Evolutionary conservation across 768 basidiomycete species (phyloP).

Genomic region (Tylopilus sp.): DNA sequence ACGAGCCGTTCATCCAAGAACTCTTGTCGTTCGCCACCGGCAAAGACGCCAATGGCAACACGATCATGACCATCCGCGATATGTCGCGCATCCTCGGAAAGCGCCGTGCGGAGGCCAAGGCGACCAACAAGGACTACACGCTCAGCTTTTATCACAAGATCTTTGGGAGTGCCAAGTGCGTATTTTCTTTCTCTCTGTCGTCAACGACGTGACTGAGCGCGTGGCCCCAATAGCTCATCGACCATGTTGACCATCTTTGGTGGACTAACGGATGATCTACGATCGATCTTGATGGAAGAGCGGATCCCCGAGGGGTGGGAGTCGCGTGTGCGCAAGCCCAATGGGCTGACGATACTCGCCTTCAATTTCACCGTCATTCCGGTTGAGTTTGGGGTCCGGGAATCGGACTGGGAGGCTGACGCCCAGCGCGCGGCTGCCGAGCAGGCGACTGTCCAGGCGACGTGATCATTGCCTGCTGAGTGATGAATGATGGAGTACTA

Average conservation of each 20-base stretch:
- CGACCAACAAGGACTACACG: slow-evolving; percentile 56
- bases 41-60: slow-evolving; percentile 45
- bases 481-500: not conserved
- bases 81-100: slow-evolving; percentile 55
- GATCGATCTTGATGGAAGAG: slow-evolving; percentile 58
- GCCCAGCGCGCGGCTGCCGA: not conserved
- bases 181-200: not conserved
- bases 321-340: slow-evolving; percentile 46
- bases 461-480: too few species aligned
- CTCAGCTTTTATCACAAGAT: slow-evolving; percentile 50
- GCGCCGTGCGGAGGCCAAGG: slow-evolving; percentile 57
- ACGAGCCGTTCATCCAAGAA: slow-evolving; percentile 51
- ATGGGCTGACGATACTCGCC: slow-evolving; percentile 54
- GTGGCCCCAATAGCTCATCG: slow-evolving; percentile 50
- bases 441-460: too few species aligned
- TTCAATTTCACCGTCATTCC: slow-evolving; percentile 46
- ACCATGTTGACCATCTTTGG: slow-evolving; percentile 69
- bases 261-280: slow-evolving; percentile 55
- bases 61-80: slow-evolving; percentile 53
- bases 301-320: slow-evolving; percentile 74
- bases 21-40: slow-evolving; percentile 60
- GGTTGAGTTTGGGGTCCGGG: slow-evolving; percentile 20
- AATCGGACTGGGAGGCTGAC: slow-evolving; percentile 20
- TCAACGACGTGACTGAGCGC: not conserved
- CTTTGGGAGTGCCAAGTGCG: slow-evolving; percentile 71